Percentiles rank a stretch among this genome's conserved stretches.
These are phyloP conservation scores for Pichia heedii DNA, from an alignment of 805 yeast genomes.

Conservation along the genomic window DNA sequence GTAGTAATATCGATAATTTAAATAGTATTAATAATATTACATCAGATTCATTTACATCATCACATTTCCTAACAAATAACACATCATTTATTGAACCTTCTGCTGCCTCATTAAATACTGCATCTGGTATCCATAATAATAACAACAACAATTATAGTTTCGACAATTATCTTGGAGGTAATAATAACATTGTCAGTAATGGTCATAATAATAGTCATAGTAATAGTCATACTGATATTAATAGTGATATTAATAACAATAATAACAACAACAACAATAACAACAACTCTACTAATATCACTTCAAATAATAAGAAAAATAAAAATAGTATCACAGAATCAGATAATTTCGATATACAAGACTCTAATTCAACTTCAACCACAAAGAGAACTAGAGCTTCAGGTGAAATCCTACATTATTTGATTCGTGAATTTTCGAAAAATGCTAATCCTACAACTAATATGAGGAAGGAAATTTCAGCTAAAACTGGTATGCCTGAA, in stretches of 20 bases:
- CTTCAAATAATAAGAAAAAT: neutral
- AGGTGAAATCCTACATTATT: slow-evolving; percentile 64
- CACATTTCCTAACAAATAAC: no score
- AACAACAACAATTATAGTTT: no score
- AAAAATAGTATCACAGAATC: neutral
- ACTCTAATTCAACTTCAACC: slow-evolving; percentile 18
- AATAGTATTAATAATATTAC: no score
- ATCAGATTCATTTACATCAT: no score
- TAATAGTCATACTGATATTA: neutral
- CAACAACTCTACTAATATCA: neutral
- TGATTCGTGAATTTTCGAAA: slow-evolving; percentile 58
- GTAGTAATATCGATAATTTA: no score
- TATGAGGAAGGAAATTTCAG: slow-evolving; percentile 59
- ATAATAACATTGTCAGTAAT: no score
- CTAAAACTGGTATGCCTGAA: slow-evolving; percentile 72
- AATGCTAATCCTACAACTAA: slow-evolving; percentile 75
- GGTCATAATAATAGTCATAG: no score
- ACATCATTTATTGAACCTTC: no score
- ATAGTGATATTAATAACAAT: neutral
- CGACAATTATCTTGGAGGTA: no score
- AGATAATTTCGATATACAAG: neutral
- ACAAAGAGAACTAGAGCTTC: slow-evolving; percentile 28
- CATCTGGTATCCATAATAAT: neutral
- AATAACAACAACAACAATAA: neutral
- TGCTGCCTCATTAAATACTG: neutral